Evolutionary conservation across 176 grass and related monocot genomes (phyloP), one percentile per base, ranked within the genome.

Genomic region (Aegilops tauschii): DNA sequence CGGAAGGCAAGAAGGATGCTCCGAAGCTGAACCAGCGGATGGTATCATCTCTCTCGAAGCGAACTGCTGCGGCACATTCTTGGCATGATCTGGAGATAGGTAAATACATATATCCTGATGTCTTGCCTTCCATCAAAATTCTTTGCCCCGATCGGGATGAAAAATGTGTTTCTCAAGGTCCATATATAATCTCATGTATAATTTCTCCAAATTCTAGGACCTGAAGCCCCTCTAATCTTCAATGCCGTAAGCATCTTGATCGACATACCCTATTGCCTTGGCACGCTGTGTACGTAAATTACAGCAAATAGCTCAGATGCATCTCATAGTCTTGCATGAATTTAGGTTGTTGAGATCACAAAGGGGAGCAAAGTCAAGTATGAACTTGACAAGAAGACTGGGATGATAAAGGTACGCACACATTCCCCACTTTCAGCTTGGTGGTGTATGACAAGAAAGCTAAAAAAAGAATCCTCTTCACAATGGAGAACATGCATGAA

Each of bases 1-100:
- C 88, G 14, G 82, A 80, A 68, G 69, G 18, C 16, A 85, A 76
- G 61, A 69, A 68, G 39, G 14, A 30, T 56, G 8, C 27, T 27
- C 92, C 95, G 9, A 67, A 82, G 39, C 80, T 94, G 83, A 97
- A 97, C 18, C 88, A 92, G 80, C 89, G 95, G 80, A 89, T 97
- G 20, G 73, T 97, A 37, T 97, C 92, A 3, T 87, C 95, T n/a
- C 83, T 97, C 44, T 94, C 90, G 23, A 94, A 86, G 85, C 87
- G 95, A 61, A 89, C 95, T 1, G 92, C 92, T 9, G 95, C 95
- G 32, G 95, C 92, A 2, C 95, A 97, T 92, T 89, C 95, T 13
- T 97, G 95, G 95, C 95, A 97, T 89, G 92, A 97, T 83, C 92
- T 97, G 80, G 92, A 97, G 88, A 92, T 97, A 80, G 95, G 95